Evolutionary conservation across 345 rosid species (phyloP), one percentile per base, ranked within the genome.

Genomic region (Sonneratia alba): DNA sequence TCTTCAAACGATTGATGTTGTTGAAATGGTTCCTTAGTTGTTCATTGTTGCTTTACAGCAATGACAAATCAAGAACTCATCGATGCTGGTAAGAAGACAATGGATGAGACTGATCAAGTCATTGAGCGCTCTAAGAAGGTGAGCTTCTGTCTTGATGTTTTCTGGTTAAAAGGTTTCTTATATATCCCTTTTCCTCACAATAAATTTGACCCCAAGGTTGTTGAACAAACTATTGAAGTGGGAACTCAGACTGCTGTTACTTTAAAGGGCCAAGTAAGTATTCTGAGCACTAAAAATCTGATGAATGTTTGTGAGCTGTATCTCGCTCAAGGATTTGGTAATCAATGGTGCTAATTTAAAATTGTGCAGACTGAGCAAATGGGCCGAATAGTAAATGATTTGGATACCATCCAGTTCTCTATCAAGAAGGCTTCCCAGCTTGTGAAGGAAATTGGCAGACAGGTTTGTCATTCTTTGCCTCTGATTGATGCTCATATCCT

Each of bases 391-490:
- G 98, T 90, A 59, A 92, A 95, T 76, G 98, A 92, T 82, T 88
- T 95, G 62, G 99, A 95, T 82, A 95, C 98, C 7, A 92, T 95
- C 77, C 99, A 95, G 57, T 95, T 95, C 82, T 95, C 99, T 13
- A 87, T 95, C 77, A 95, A 95, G 88, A 95, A 95, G 78, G 99
- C 99, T 19, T 92, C 99, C 10, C 96, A 95, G 83, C 85, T 95
- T 7, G 99, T 95, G 84, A 92, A 89, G 91, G 99, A 92, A 83
- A 95, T 95, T 18, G 99, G 99, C 65, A 86, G 99, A 82, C 99
- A 90, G 98, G 99, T 92, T 69, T 56, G 80, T 76, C 71, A 70
- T 47, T 55, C 45, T 32, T 56, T 56, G 38, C 49, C 32, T 7
- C 8, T 36, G 42, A 10, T 10, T 4, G 22, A 27, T 72, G 69